Evolutionary conservation across 140 eudicot genomes (phyloP), one percentile per base, ranked within the genome.

Genomic region (Ambrosia hybrid): DNA sequence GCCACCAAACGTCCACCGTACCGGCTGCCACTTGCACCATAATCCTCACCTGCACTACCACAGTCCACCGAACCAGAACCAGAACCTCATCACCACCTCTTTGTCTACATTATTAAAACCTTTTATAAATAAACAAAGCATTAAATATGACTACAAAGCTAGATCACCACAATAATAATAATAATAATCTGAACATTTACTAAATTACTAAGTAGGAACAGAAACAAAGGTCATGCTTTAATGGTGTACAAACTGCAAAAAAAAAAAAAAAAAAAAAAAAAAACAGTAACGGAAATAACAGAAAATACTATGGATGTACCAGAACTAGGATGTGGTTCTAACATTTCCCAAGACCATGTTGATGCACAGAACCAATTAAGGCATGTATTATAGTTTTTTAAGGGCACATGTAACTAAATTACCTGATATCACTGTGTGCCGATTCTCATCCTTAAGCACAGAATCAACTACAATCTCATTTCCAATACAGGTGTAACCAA

Each of bases 401-500:
- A 39, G 34, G 2, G 39, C 13, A 39, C 67, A 11, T 21, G 57
- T 38, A 10, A 39, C 41, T 16, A 11, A 71, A 21, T 39, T 39
- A 71, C 75, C 66, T 57, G 75, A 71, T 57, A 71, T 57, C 57
- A 39, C 9, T 41, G 26, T 46, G 71, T 71, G 45, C 9, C 34
- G 14, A 45, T 68, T 51, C 60, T 26, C 17, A 38, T 26, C 48
- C 73, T 48, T 68, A 51, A 68, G 73, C 73, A 49, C 41, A 71
- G 57, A 66, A 17, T n/a, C 69, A n/a, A 7, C 51, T 14, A 3
- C 71, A 45, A 45, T 45, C 71, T 17, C 71, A 66, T 45, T 30
- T 30, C 34, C 34, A 30, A 30, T 30, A 30, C 34, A 30, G 34
- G 34, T 30, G 34, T 30, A 30, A 30, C 34, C 34, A 30, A 2